Conservation (phyloP, 208 protist genomes). For the Phytomonas francai region DNA sequence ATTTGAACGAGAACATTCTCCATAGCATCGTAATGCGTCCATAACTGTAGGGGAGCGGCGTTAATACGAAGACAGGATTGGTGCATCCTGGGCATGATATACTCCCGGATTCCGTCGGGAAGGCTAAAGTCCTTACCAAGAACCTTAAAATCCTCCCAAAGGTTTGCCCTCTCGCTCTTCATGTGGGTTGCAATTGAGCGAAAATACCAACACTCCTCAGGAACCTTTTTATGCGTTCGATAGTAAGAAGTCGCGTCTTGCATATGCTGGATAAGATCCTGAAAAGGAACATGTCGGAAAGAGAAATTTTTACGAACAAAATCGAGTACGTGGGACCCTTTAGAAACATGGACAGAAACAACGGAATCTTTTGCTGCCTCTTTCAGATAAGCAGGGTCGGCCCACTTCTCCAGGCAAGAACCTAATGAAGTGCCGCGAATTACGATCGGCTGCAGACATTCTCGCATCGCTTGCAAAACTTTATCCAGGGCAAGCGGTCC, state of each 20-base stretch:
- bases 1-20: slow-evolving; percentile 93
- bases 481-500: slow-evolving; percentile 10
- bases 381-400: slow-evolving; percentile 48
- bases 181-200: slow-evolving; percentile 78
- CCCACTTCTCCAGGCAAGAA: slow-evolving; percentile 45
- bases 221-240: slow-evolving; percentile 3
- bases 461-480: slow-evolving; percentile 26
- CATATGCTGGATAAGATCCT: slow-evolving; percentile 62
- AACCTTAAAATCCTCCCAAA: slow-evolving; percentile 74
- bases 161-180: slow-evolving; percentile 74
- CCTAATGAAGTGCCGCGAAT: slow-evolving; percentile 62
- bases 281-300: slow-evolving; percentile 69
- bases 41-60: slow-evolving; percentile 81
- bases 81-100: slow-evolving; percentile 63
- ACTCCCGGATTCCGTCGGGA: slow-evolving; percentile 27
- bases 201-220: slow-evolving; percentile 76
- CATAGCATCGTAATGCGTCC: slow-evolving; percentile 92
- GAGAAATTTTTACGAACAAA: slow-evolving; percentile 89
- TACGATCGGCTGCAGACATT: slow-evolving; percentile 39
- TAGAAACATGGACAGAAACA: slow-evolving; percentile 77
- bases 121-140: slow-evolving; percentile 72
- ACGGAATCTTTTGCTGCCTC: slow-evolving; percentile 25
- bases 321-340: slow-evolving; percentile 52
- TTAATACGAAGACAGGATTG: slow-evolving; percentile 87
- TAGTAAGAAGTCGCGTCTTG: slow-evolving; percentile 19